phyloP scores from a whole-genome alignment of 1,284 basidiomycete species.

The Marasmius oreades region DNA sequence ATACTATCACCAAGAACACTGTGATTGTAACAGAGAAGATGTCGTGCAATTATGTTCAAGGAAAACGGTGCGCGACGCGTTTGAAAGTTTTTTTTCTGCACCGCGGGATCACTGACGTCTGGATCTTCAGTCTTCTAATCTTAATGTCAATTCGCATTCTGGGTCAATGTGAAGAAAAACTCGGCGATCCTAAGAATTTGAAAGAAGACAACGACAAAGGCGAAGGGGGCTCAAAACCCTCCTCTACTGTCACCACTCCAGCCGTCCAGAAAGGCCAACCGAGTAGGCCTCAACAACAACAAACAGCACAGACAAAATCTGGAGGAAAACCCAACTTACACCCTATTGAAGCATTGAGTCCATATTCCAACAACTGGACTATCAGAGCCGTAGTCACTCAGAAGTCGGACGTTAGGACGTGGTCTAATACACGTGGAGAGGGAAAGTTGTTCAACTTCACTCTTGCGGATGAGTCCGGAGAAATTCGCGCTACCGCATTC shows the following conservation, averaged over 20 bases:
- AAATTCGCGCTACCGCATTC: constrained; percentile 92
- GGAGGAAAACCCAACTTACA: constrained; percentile 37
- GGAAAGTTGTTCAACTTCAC: constrained; percentile 95
- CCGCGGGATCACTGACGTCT: constrained; percentile 5
- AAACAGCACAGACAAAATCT: constrained; percentile 14
- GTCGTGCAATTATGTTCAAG: constrained; percentile 83
- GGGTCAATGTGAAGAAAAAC: constrained; percentile 17
- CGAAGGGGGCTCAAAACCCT: background rate
- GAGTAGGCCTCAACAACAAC: constrained; percentile 18
- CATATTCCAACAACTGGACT: constrained; percentile 98
- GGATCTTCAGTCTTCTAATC: constrained; percentile 70
- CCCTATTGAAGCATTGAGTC: constrained; percentile 94
- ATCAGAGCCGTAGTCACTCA: constrained; percentile 94
- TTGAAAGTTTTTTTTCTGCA: background rate
- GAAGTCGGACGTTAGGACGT: constrained; percentile 88
- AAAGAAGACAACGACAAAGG: background rate
- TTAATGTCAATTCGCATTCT: constrained; percentile 72
- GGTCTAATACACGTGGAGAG: constrained; percentile 89
- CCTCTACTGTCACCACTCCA: constrained; percentile 14
- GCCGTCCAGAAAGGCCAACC: constrained; percentile 11
- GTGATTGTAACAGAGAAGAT: constrained; percentile 76
- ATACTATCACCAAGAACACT: constrained; percentile 68
- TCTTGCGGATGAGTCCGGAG: constrained; percentile 93
- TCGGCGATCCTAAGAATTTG: constrained; percentile 14
- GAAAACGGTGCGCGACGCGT: constrained; percentile 62